Base-by-base conservation (phyloP, 768 basidiomycete species). In the Astraeus odoratus region DNA sequence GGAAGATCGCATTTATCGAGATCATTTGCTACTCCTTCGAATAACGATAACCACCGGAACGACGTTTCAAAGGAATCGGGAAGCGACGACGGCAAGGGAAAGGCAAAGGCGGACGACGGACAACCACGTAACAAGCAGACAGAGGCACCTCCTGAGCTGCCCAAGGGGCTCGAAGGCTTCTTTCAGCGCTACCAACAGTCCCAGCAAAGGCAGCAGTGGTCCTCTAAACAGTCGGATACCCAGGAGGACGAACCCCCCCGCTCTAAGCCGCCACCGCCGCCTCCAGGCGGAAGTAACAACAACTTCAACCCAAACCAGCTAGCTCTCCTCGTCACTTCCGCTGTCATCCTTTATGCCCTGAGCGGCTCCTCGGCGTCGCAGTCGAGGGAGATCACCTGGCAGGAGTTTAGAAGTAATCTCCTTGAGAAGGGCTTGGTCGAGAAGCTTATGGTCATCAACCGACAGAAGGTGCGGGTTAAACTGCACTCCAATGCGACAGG, bases 361-460 rank as follows among this genome's bases (percentile, higher is more conserved):
- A 75, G 80, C 10, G 59, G 61, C 23, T 71, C 69, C 30, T 64
- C 70, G 0, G 68, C 75, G 4, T 62, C 68, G 0, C 66, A 69
- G 20, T 79, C 85, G 1, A 80, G 86, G 48, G 96, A 99, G 68
- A 98, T 99, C 54, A 99, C 96, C 51, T 99, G 96, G 95, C 94
- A 97, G 67, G 96, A 98, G 67, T 99, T 99, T 72, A 82, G 93
- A 42, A 94, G 90, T 36, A 91, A 92, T 8, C 91, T 99, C 73
- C 83, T 99, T 37, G 86, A 95, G 67, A 93, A 94, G 61, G 95
- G 92, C 34, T 78, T 97, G 43, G 95, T 99, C 29, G 93, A 97
- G 54, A 92, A 83, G 58, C 81, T 98, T 46, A 77, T 81, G 43
- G 95, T 98, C 48, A 77, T 97, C 60, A 98, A 97, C 64, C 80